Evolutionary conservation across 2,329 filamentous ascomycete genomes (phyloP), one percentile per base, ranked within the genome.

Genomic region (Colletotrichum gigasporum): DNA sequence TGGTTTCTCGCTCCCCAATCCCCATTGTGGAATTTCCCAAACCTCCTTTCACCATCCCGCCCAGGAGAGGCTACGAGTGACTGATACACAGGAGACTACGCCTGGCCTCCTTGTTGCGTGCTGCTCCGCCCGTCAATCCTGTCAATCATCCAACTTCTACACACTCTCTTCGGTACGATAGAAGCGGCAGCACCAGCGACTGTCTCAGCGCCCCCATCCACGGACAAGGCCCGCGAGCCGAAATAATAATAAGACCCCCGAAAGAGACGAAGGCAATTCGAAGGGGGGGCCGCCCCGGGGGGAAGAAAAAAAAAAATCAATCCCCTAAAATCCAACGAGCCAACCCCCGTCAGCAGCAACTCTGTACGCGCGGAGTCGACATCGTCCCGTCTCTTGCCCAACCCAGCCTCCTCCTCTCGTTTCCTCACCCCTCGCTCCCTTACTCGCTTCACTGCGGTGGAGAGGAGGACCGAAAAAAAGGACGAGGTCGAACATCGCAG

Each of bases 401-500:
- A 52, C 51, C 63, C 63, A 58, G 59, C 58, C 63, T 63, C 45
- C 44, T 56, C 30, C 28, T 37, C 18, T 28, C 45, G 44, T 58
- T 53, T 41, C 41, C 63, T 57, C 58, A 48, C 51, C 51, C 59
- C 63, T 65, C 58, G 63, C 32, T 51, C 50, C 58, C 64, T 62
- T 53, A 53, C 60, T 62, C 56, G 54, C 60, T 60, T 58, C 35
- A 58, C 63, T 63, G 45, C 63, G 57, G 48, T 45, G 52, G 50
- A 39, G 55, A 63, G 55, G 55, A 65, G 68, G 53, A 63, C 60
- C 61, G 70, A 79, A 72, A 74, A 73, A 75, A 75, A 74, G 72
- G 70, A 73, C 73, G 78, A 79, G 77, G 77, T 74, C 68, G 68
- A 73, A 69, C 68, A 70, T 67, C 69, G 68, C 61, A 69, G 71